These are phyloP conservation scores for Candida parachauliodes DNA, from an alignment of 805 yeast genomes.

Conservation along the genomic window DNA sequence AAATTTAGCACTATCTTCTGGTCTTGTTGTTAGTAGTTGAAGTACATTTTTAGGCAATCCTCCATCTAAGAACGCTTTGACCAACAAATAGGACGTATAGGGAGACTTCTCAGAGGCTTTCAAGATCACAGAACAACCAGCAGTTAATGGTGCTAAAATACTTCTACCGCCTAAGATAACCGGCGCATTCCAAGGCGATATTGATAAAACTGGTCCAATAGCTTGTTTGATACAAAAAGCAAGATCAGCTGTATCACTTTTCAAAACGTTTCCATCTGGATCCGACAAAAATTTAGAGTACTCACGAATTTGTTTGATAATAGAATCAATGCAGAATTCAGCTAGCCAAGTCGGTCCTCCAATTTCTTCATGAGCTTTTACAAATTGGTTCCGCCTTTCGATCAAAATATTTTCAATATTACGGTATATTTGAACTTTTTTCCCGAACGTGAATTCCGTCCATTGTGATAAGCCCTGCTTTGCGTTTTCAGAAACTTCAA, in stretches of 20 bases:
- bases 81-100: conserved; percentile 25
- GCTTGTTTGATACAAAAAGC: conserved; percentile 35
- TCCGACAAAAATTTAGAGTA: conserved; percentile 19
- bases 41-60: conserved; percentile 37
- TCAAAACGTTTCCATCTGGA: conserved; percentile 17
- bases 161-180: conserved; percentile 37
- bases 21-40: conserved; percentile 29
- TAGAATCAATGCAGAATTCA: conserved; percentile 26
- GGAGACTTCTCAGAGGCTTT: conserved; percentile 42
- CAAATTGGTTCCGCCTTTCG: conserved; percentile 11
- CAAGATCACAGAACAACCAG: conserved; percentile 46
- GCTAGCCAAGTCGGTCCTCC: conserved; percentile 37
- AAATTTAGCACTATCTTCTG: conserved; percentile 21
- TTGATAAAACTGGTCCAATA: conserved; percentile 43
- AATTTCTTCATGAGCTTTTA: conserved; percentile 22
- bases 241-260: conserved; percentile 14
- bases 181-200: conserved; percentile 51
- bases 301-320: conserved; percentile 27
- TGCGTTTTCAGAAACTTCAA: conserved; percentile 17
- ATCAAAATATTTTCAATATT: conserved; percentile 15
- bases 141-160: conserved; percentile 42
- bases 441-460: conserved; percentile 14
- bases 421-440: conserved; percentile 19
- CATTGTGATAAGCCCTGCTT: conserved; percentile 25
- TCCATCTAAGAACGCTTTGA: conserved; percentile 30